Evolutionary conservation across 768 basidiomycete species (phyloP).

Genomic region (Podaxis rugospora): DNA sequence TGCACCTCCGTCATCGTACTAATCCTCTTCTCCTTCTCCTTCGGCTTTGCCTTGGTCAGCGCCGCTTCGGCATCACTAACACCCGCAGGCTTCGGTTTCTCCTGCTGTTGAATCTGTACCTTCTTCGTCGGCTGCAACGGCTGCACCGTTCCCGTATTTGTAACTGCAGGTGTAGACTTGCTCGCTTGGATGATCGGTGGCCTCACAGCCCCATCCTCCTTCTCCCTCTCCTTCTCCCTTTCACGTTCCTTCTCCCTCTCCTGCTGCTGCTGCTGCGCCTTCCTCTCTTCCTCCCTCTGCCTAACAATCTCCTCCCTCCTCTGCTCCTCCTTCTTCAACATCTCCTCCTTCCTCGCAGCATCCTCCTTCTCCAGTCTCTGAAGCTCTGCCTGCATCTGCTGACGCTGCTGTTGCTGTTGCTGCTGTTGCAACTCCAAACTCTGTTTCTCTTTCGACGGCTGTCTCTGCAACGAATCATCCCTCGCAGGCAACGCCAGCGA

Average conservation of each 20-base stretch:
- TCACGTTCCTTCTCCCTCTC: slow-evolving; percentile 17
- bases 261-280: slow-evolving; percentile 15
- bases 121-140: slow-evolving; percentile 77
- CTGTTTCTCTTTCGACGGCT: not conserved
- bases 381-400: slow-evolving; percentile 20
- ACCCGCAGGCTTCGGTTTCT: slow-evolving; percentile 40
- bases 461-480: slow-evolving; percentile 42
- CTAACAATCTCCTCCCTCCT: slow-evolving; percentile 31
- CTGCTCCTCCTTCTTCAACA: slow-evolving; percentile 19
- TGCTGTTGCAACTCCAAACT: slow-evolving; percentile 9
- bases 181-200: slow-evolving; percentile 23
- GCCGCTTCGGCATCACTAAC: slow-evolving; percentile 56
- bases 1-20: slow-evolving; percentile 97
- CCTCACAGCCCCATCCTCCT: slow-evolving; percentile 17
- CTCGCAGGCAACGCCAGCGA: slow-evolving; percentile 33
- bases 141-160: slow-evolving; percentile 55
- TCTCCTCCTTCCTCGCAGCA: slow-evolving; percentile 20
- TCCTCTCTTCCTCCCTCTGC: slow-evolving; percentile 25
- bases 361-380: slow-evolving; percentile 7
- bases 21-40: slow-evolving; percentile 88
- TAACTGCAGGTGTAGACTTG: slow-evolving; percentile 40
- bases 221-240: slow-evolving; percentile 17
- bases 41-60: slow-evolving; percentile 56
- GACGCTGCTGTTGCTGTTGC: slow-evolving; percentile 24
- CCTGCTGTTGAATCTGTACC: slow-evolving; percentile 53